Evolutionary conservation across 768 basidiomycete species (phyloP).

Genomic region (Steccherinum ochraceum): DNA sequence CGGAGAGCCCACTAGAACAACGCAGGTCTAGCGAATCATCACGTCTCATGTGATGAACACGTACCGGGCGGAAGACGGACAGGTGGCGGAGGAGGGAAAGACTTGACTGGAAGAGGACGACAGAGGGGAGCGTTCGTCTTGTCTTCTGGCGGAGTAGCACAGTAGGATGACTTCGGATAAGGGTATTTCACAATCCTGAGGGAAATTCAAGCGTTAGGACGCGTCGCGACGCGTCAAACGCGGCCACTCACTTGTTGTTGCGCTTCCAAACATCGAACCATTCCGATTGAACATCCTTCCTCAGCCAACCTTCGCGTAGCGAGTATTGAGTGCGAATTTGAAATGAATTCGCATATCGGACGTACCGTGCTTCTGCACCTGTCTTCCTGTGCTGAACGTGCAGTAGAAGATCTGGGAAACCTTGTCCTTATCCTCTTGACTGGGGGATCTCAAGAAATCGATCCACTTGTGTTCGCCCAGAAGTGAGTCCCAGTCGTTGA

Average conservation of each 20-base stretch:
- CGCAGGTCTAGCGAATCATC: background rate
- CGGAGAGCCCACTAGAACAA: slow-evolving; percentile 9
- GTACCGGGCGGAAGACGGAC: slow-evolving; percentile 26
- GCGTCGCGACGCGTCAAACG: slow-evolving; percentile 2
- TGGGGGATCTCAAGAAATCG: slow-evolving; percentile 29
- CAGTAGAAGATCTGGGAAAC: slow-evolving; percentile 35
- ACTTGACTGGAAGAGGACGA: slow-evolving; percentile 33
- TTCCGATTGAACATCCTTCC: slow-evolving; percentile 33
- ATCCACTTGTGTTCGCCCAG: slow-evolving; percentile 40
- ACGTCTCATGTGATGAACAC: slow-evolving; percentile 6
- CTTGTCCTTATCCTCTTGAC: slow-evolving; percentile 21
- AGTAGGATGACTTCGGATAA: slow-evolving; percentile 34
- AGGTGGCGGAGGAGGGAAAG: slow-evolving; percentile 22
- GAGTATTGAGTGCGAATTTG: background rate
- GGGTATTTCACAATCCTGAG: slow-evolving; percentile 28
- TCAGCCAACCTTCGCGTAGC: slow-evolving; percentile 36
- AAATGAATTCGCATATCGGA: background rate
- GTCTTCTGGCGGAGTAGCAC: slow-evolving; percentile 33
- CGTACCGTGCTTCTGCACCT: slow-evolving; percentile 41
- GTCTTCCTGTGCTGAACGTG: slow-evolving; percentile 28
- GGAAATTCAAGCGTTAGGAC: no score
- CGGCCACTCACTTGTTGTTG: slow-evolving; percentile 22
- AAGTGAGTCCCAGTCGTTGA: slow-evolving; percentile 25
- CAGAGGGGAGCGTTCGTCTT: slow-evolving; percentile 33
- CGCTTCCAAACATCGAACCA: slow-evolving; percentile 32